Evolutionary conservation across 371 early-diverging fungal species (phyloP).

Genomic region (Conidiobolus coronatus): DNA sequence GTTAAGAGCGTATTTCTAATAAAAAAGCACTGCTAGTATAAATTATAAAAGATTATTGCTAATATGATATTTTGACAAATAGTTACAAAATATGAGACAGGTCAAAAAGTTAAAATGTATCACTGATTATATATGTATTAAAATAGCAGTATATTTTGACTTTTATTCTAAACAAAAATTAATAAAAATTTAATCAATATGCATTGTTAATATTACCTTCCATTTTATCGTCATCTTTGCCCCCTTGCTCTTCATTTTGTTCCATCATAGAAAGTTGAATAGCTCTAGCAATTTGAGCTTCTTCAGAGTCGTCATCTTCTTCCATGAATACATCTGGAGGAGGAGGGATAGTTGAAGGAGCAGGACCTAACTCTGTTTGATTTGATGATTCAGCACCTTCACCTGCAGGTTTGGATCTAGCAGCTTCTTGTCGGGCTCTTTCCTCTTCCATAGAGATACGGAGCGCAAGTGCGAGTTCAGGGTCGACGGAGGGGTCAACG

Average conservation of each 20-base stretch:
- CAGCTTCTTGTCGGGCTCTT: conserved; percentile 68
- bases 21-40: no score
- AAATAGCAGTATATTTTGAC: no score
- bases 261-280: conserved; percentile 66
- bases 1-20: no score
- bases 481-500: conserved; percentile 85
- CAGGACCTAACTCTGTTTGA: conserved; percentile 8
- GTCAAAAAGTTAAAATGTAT: no score
- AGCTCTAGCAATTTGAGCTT: conserved; percentile 70
- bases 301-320: conserved; percentile 34
- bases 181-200: no score
- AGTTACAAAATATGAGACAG: no score
- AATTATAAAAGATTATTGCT: no score
- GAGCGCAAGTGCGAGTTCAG: conserved; percentile 83
- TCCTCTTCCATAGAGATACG: conserved; percentile 94
- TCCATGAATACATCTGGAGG: conserved; percentile 26
- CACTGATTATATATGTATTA: no score
- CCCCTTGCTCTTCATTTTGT: conserved; percentile 17
- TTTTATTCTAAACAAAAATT: no score
- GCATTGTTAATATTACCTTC: not conserved
- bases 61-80: no score
- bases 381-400: conserved; percentile 16
- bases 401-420: conserved; percentile 13
- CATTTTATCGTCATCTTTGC: conserved; percentile 9
- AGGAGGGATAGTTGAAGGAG: conserved; percentile 11